Conservation (phyloP, 371 early-diverging fungal species). For the Nematocida sp. region DNA sequence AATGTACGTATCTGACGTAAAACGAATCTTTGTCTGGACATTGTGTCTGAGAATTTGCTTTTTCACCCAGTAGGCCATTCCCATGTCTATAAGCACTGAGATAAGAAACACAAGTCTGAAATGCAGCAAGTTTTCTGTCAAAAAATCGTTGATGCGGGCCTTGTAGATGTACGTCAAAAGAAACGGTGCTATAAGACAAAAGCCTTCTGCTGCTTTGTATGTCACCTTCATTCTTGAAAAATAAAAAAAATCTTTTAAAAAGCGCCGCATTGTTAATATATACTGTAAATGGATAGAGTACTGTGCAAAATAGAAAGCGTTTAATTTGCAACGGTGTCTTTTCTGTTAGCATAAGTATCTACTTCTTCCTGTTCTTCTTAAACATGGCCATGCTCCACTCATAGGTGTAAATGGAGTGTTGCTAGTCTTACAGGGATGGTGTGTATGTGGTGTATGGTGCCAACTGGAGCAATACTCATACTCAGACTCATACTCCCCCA, state of each 20-base stretch:
- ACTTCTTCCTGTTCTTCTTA: no score
- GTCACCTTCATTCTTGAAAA: slow-evolving; percentile 33
- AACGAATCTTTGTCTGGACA: slow-evolving; percentile 55
- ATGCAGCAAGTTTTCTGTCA: slow-evolving; percentile 14
- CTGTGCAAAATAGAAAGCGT: no score
- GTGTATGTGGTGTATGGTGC: no score
- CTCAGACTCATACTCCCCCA: no score
- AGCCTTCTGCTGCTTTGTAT: slow-evolving; percentile 51
- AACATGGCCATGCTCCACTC: no score
- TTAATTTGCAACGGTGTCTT: no score
- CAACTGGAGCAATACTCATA: no score
- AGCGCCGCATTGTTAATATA: no score
- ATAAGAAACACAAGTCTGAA: slow-evolving; percentile 50
- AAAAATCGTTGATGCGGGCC: background rate
- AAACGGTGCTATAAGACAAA: slow-evolving; percentile 16
- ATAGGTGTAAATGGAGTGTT: no score
- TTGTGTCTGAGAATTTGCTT: slow-evolving; percentile 51
- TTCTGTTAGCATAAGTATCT: no score
- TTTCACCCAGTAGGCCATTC: slow-evolving; percentile 52
- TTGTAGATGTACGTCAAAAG: slow-evolving; percentile 9
- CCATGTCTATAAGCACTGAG: slow-evolving; percentile 52
- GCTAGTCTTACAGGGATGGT: no score
- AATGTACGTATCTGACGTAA: slow-evolving; percentile 51
- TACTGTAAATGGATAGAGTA: no score
- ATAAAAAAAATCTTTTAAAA: slow-evolving; percentile 11